Base-by-base conservation (phyloP, 1,139 yeast genomes). In the Sugiyamaella pinicola region DNA sequence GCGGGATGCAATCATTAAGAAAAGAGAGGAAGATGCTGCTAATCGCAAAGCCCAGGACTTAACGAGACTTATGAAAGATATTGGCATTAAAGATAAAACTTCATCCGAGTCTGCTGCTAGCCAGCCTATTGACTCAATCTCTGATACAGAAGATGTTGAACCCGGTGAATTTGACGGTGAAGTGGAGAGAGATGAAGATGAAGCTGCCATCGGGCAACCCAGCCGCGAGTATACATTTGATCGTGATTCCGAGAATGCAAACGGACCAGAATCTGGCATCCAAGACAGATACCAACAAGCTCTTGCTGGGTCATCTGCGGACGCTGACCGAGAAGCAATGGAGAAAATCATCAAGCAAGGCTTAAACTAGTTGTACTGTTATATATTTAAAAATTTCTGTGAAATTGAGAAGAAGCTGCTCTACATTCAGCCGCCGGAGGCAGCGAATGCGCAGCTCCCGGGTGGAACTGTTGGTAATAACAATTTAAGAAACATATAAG, bases 161-260 rank as follows among this genome's bases (percentile, higher is more conserved):
- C 72, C 74, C 29, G 82, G 78, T 43, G 82, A 80, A 54, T 79
- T 77, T 21, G 88, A 82, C 52, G 71, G 76, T 45, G 82, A 82
- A 51, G 64, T 62, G 6, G 65, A 64, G 41, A 58, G 59, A 26
- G 69, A 65, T 33, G 64, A 63, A 44, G 60, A 60, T 41, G 58
- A 55, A 29, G 54, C 37, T 2, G 22, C 33, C 21, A 38, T 44
- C 13, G 52, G 55, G 8, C 24, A 75, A 52, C 76, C 80, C 0
- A 78, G 79, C 60, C 76, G 93, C 64, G 90, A 85, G 65, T 87
- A 87, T 64, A 83, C 89, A 1, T 87, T 85, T 72, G 95, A 86
- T 64, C 67, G 85, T 9, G 76, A 75, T 51, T 80, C 73, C 10
- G 62, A 62, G 4, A 26, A 9, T 13, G 26, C 44, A 3, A 45